Evolutionary conservation across 345 rosid genomes (phyloP).

Genomic region (Durio zibethinus): DNA sequence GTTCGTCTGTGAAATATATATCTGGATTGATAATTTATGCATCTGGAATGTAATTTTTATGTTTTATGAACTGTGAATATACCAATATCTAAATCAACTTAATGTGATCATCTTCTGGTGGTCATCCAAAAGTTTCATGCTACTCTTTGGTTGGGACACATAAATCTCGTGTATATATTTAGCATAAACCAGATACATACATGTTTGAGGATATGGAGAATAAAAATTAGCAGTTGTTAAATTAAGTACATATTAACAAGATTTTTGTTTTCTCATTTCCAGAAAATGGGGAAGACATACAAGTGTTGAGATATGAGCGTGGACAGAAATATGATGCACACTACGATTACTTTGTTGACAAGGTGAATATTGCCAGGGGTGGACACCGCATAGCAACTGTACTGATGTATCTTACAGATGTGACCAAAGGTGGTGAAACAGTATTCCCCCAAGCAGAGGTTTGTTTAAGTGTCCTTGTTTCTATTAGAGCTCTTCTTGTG

Average conservation of each 20-base stretch:
- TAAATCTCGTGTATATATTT: not conserved
- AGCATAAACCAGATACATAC: not conserved
- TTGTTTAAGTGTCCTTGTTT: conserved; percentile 19
- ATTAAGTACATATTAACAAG: not conserved
- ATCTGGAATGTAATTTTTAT: not conserved
- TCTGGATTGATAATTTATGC: not conserved
- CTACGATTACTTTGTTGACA: conserved; percentile 82
- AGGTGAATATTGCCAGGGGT: conserved; percentile 88
- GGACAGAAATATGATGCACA: conserved; percentile 95
- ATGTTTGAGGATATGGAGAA: not conserved
- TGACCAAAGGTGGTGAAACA: conserved; percentile 91
- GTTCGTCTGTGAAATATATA: not conserved
- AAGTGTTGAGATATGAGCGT: conserved; percentile 78
- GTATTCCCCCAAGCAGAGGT: conserved; percentile 92
- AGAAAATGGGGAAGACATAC: conserved; percentile 96
- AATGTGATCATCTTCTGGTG: not conserved
- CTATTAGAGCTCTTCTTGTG: not conserved
- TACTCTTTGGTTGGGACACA: not conserved
- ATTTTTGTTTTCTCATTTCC: conserved; percentile 20
- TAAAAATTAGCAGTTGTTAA: not conserved
- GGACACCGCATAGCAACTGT: conserved; percentile 91
- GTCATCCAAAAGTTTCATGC: not conserved
- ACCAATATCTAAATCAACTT: not conserved
- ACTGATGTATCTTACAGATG: conserved; percentile 86
- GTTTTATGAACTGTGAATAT: not conserved